Evolutionary conservation across 176 grass and related monocot species (phyloP).

Genomic region (Musa troglodytarum): DNA sequence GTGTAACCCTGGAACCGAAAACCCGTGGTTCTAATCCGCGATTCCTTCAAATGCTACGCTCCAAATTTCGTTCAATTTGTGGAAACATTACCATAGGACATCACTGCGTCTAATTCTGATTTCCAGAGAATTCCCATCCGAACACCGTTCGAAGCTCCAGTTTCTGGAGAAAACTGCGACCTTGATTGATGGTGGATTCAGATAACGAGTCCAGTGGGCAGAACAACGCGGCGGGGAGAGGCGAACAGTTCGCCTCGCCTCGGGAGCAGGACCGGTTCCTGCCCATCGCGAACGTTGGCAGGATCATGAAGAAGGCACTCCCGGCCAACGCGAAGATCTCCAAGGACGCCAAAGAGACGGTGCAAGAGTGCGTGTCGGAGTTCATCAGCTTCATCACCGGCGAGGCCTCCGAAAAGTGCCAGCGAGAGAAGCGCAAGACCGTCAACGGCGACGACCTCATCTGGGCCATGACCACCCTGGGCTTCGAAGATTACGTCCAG

Average conservation of each 20-base stretch:
- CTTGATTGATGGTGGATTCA: background rate
- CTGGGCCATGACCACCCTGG: constrained; percentile 8
- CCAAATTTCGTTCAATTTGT: too few relatives aligned
- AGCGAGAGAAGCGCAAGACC: constrained; percentile 14
- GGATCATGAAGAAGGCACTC: constrained; percentile 88
- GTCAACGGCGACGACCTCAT: constrained; percentile 14
- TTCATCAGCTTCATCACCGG: constrained; percentile 80
- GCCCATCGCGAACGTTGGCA: constrained; percentile 68
- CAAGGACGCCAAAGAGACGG: constrained; percentile 74
- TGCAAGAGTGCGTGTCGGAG: constrained; percentile 80
- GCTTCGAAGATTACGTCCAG: constrained; percentile 4
- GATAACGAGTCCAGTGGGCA: background rate
- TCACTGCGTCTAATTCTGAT: too few relatives aligned
- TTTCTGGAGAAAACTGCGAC: background rate
- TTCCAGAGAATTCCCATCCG: too few relatives aligned
- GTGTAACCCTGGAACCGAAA: too few relatives aligned
- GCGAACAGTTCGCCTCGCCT: background rate
- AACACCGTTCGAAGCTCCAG: too few relatives aligned
- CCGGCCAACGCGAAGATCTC: constrained; percentile 73
- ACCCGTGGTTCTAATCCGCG: too few relatives aligned
- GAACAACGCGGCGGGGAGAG: background rate
- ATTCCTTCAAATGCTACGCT: too few relatives aligned
- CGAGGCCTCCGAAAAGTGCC: constrained; percentile 27
- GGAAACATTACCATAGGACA: too few relatives aligned
- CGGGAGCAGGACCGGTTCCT: constrained; percentile 76